Evolutionary conservation across 1,139 yeast genomes (phyloP).

Genomic region (Pichia sp.): DNA sequence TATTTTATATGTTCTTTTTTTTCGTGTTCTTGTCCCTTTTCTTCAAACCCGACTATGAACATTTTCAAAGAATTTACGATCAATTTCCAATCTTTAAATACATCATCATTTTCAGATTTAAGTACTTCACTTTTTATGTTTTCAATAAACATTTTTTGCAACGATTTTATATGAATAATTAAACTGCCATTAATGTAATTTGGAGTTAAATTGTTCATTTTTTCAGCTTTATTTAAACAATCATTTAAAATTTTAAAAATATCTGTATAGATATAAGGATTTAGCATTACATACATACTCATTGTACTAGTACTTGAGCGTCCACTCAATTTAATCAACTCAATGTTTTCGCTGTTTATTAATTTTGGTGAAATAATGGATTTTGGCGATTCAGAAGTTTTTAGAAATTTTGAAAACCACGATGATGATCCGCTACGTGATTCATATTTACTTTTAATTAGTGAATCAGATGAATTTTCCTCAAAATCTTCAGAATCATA

Average conservation of each 20-base stretch:
- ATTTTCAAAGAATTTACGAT: neutral
- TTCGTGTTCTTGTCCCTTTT: too few relatives aligned
- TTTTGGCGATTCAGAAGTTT: neutral
- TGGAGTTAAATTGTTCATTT: neutral
- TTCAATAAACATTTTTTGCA: slow-evolving; percentile 1
- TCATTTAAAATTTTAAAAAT: neutral
- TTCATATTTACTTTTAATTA: too few relatives aligned
- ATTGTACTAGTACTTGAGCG: too few relatives aligned
- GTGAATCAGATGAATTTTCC: neutral
- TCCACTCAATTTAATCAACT: too few relatives aligned
- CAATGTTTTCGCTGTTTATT: too few relatives aligned
- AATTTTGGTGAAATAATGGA: too few relatives aligned
- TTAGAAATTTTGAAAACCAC: neutral
- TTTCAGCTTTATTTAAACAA: neutral
- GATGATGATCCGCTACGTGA: too few relatives aligned
- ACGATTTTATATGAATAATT: slow-evolving; percentile 3
- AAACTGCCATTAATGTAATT: slow-evolving; percentile 3
- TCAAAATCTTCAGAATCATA: too few relatives aligned
- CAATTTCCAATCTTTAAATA: slow-evolving; percentile 3
- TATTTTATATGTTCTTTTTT: neutral
- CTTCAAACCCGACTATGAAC: slow-evolving; percentile 5
- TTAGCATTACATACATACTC: neutral
- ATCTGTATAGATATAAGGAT: too few relatives aligned
- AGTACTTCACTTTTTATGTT: neutral
- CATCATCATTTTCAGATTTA: neutral